These are phyloP conservation scores for Naganishia cerealis DNA, from an alignment of 1,284 basidiomycete species.

Conservation along the genomic window DNA sequence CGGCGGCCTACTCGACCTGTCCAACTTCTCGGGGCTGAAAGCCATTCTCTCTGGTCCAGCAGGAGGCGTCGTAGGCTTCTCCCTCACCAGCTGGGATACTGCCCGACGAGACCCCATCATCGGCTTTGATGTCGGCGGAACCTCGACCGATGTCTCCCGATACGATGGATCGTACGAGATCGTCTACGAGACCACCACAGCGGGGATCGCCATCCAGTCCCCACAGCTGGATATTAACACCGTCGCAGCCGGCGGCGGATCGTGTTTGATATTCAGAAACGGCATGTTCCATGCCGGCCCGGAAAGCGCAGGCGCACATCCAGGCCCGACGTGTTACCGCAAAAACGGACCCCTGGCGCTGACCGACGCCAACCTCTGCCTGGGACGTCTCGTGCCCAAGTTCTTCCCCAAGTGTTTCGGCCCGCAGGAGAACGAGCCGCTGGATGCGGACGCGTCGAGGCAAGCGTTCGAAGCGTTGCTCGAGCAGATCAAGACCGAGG, in stretches of 20 bases:
- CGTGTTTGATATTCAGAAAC: slow-evolving; percentile 74
- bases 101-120: slow-evolving; percentile 44
- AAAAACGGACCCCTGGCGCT: slow-evolving; percentile 82
- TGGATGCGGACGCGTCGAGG: slow-evolving; percentile 70
- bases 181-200: slow-evolving; percentile 87
- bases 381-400: slow-evolving; percentile 77
- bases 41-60: slow-evolving; percentile 84
- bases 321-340: slow-evolving; percentile 71
- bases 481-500: slow-evolving; percentile 64
- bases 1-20: slow-evolving; percentile 78
- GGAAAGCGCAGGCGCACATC: slow-evolving; percentile 74
- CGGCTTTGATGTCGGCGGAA: slow-evolving; percentile 68
- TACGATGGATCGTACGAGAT: slow-evolving; percentile 82
- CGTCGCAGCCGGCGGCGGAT: slow-evolving; percentile 82
- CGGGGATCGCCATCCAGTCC: slow-evolving; percentile 82
- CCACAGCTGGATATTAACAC: slow-evolving; percentile 87
- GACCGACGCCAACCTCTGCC: slow-evolving; percentile 80
- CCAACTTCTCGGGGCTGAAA: slow-evolving; percentile 83
- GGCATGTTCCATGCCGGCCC: slow-evolving; percentile 80
- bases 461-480: slow-evolving; percentile 67
- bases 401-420: slow-evolving; percentile 88
- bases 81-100: slow-evolving; percentile 46
- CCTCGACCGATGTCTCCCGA: slow-evolving; percentile 84
- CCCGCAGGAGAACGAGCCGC: slow-evolving; percentile 73
- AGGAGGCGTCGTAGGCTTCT: slow-evolving; percentile 81